Conservation (phyloP, 257 asterid genomes). For the Leptodermis oblonga region DNA sequence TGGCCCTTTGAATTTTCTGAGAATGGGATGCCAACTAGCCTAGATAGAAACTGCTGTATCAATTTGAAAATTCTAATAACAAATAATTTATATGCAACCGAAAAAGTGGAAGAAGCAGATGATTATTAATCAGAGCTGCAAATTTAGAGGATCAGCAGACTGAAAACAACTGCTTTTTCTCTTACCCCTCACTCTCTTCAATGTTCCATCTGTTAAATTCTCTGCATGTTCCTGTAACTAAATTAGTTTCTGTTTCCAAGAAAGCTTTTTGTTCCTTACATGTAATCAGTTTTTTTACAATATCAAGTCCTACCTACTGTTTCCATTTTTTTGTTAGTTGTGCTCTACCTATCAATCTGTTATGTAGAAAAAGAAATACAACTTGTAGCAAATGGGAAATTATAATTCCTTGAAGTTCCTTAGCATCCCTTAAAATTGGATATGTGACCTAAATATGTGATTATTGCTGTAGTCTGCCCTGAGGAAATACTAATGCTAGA, state of each 20-base stretch:
- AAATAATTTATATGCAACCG: background rate
- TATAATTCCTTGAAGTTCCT: background rate
- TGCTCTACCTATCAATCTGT: too few relatives aligned
- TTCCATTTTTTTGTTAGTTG: background rate
- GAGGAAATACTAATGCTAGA: background rate
- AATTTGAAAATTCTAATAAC: conserved; percentile 1
- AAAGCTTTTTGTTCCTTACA: background rate
- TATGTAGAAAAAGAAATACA: too few relatives aligned
- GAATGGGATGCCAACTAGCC: background rate
- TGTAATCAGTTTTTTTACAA: background rate
- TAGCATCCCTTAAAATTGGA: background rate
- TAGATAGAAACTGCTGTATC: background rate
- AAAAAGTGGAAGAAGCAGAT: background rate
- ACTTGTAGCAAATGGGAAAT: background rate
- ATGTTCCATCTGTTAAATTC: background rate
- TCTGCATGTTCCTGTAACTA: background rate
- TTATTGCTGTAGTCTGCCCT: background rate
- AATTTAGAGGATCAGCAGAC: background rate
- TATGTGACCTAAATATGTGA: background rate
- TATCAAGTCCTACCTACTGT: background rate
- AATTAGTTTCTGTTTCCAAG: conserved; percentile 1
- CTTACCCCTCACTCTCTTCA: background rate
- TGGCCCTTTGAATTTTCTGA: background rate
- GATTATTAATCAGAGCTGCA: background rate
- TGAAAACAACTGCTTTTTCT: background rate